phyloP scores from a whole-genome alignment of 129 eudicot genomes.

The Flaveria bidentis region DNA sequence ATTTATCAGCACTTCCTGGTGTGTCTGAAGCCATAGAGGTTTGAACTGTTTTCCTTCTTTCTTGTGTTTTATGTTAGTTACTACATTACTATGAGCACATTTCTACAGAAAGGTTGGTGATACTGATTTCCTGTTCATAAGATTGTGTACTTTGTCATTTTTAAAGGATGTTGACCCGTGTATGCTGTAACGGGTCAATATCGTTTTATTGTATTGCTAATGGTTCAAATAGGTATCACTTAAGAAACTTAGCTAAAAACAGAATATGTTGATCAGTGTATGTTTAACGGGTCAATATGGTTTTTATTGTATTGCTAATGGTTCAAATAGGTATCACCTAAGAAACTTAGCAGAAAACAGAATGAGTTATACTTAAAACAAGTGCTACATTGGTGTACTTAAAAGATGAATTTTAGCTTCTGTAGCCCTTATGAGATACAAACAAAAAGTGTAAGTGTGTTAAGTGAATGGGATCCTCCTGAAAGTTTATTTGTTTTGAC shows the following conservation, averaged over 20 bases:
- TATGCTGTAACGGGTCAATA: neutral
- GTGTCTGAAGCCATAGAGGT: constrained; percentile 95
- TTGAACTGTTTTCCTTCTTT: constrained; percentile 24
- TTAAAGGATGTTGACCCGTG: neutral
- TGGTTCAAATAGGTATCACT: neutral
- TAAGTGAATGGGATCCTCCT: neutral
- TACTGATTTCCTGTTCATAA: neutral
- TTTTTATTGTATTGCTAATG: neutral
- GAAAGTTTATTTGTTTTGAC: too few species aligned
- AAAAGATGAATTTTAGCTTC: too few species aligned
- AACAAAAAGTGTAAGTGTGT: neutral
- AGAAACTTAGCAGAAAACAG: neutral
- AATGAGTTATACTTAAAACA: neutral
- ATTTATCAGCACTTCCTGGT: constrained; percentile 82
- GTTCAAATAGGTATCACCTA: neutral
- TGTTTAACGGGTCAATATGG: neutral
- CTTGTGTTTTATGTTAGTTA: neutral
- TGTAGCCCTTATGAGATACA: neutral
- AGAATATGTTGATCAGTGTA: neutral
- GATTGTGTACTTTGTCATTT: neutral
- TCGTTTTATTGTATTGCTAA: neutral
- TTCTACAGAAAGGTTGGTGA: too few species aligned
- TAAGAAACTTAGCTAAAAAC: neutral
- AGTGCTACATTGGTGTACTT: neutral
- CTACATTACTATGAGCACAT: neutral